Conservation (phyloP, 352 stramenopile species). For the Thraustochytrium sp. region DNA sequence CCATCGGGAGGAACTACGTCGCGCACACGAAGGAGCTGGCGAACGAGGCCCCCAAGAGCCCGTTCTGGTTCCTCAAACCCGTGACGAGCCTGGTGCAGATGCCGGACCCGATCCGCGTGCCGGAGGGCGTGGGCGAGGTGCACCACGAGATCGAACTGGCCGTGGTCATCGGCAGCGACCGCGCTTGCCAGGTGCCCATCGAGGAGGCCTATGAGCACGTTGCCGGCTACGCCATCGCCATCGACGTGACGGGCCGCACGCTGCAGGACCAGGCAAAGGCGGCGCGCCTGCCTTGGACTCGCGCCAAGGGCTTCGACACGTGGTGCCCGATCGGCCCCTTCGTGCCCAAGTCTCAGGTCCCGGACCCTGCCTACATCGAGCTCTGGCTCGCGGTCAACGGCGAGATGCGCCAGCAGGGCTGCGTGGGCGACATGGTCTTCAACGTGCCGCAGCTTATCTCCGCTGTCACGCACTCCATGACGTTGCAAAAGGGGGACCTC, state of each 20-base stretch:
- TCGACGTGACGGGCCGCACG: constrained; percentile 3
- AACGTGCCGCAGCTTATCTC: background rate
- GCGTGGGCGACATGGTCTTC: background rate
- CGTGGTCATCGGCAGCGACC: constrained; percentile 13
- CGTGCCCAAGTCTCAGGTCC: background rate
- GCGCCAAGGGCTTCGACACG: constrained; percentile 27
- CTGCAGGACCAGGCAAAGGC: constrained; percentile 1
- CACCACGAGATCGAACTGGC: constrained; percentile 26
- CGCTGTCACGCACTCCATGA: constrained; percentile 20
- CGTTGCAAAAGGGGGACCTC: background rate
- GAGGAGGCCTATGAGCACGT: background rate
- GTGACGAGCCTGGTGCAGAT: background rate
- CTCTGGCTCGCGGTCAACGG: constrained; percentile 21
- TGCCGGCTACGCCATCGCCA: background rate
- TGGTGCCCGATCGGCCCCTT: constrained; percentile 3
- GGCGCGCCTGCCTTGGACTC: constrained; percentile 15
- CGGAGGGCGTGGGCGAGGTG: background rate
- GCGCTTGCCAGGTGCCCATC: background rate
- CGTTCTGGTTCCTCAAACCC: constrained; percentile 39
- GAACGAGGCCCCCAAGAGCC: background rate
- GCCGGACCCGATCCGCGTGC: background rate
- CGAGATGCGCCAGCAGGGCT: constrained; percentile 4
- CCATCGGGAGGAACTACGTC: constrained; percentile 20
- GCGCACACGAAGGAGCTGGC: constrained; percentile 4
- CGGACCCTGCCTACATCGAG: background rate